Percentiles rank a stretch among this genome's conserved stretches.
Evolutionary conservation across 495 filamentous ascomycete genomes (phyloP).

Genomic region (Hypoxylon fragiforme): DNA sequence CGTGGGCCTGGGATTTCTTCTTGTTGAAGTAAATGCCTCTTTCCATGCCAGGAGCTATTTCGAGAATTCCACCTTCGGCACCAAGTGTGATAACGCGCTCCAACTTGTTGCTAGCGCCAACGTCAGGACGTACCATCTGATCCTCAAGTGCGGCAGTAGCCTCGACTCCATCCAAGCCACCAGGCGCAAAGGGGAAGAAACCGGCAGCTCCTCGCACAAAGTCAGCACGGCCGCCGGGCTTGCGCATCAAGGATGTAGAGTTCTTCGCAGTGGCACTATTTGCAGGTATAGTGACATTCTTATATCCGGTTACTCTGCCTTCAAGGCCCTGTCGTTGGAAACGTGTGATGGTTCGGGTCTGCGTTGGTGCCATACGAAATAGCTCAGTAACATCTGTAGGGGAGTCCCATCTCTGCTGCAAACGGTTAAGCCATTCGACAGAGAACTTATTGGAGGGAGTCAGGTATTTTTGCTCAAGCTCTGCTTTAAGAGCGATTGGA

Average conservation of each 20-base stretch:
- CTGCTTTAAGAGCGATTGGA: conserved; percentile 61
- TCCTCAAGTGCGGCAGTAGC: conserved; percentile 76
- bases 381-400: conserved; percentile 75
- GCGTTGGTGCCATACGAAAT: conserved; percentile 85
- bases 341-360: conserved; percentile 87
- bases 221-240: conserved; percentile 84
- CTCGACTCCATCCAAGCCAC: conserved; percentile 86
- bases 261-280: conserved; percentile 93
- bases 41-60: conserved; percentile 79
- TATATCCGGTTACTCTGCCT: conserved; percentile 90
- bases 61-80: conserved; percentile 75
- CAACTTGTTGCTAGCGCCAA: conserved; percentile 55
- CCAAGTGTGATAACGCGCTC: conserved; percentile 82
- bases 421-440: conserved; percentile 77
- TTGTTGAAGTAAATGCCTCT: conserved; percentile 76
- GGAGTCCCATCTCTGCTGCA: conserved; percentile 89
- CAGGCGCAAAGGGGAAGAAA: conserved; percentile 94
- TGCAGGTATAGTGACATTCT: conserved; percentile 90
- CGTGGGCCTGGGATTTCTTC: conserved; percentile 58
- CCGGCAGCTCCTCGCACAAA: conserved; percentile 95
- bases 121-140: conserved; percentile 49
- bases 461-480: conserved; percentile 77
- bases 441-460: conserved; percentile 77
- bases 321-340: conserved; percentile 92
- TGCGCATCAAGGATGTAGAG: conserved; percentile 86